Base-by-base conservation (phyloP, 179 eudicot species). In the Pouteria campechiana region DNA sequence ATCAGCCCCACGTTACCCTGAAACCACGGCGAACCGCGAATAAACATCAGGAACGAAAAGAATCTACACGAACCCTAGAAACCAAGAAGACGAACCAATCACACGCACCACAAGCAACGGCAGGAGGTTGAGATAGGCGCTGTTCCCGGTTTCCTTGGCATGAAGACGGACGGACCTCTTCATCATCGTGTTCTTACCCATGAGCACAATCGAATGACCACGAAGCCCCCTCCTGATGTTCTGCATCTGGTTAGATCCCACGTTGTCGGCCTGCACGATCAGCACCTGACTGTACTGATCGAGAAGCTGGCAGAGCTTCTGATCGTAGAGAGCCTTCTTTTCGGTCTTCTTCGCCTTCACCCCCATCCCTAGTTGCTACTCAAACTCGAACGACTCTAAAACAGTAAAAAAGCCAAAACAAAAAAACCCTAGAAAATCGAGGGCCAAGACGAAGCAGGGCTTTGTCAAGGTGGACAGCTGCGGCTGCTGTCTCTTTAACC, bases 111-210 rank as follows among this genome's bases (percentile, higher is more conserved):
- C 84, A 42, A 85, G 68, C 31, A 69, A 63, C 23, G 82, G 76
- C 29, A 76, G 69, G 21, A 85, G 70, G 14, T 62, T 78, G 25
- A 58, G 69, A 42, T 72, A 61, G 9, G 67, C 65, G 5, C 47
- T 14, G 48, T 85, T 85, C 1, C 95, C 93, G 12, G 84, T 78
- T 32, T 66, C 75, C 37, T 85, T 88, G 32, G 95, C 63, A 53
- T 85, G 83, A 9, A 75, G 61, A 38, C 76, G 51, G 18, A 85
- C 60, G 0, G 79, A 64, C 37, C 95, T 55, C 70, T 85, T 85
- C 95, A 85, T 85, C 95, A 85, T 85, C 20, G 95, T 85, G 47
- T 85, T 85, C 69, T 85, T 85, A 9, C 95, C 95, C 95, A 85
- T 85, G n/a, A 85, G 56, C 5, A 85, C 79, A 25, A 78, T 63